These are phyloP conservation scores for Cucurbita maxima DNA, from an alignment of 306 rosid species.

Conservation along the genomic window DNA sequence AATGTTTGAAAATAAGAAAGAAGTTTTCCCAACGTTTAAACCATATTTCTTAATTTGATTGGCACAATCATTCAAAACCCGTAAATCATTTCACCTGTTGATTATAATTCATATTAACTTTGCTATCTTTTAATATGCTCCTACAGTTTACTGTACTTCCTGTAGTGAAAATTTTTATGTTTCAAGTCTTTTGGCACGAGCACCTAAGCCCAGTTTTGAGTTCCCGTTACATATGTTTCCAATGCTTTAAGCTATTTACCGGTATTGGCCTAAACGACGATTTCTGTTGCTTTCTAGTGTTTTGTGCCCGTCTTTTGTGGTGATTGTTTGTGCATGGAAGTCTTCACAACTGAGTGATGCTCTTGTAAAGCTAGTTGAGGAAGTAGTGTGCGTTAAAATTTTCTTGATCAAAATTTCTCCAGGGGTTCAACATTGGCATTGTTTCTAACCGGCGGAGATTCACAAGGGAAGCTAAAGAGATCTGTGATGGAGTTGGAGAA, in stretches of 20 bases:
- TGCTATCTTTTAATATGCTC: not conserved
- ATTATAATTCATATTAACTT: not conserved
- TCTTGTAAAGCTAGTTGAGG: not conserved
- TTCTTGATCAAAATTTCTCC: not conserved
- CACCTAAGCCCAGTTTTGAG: not conserved
- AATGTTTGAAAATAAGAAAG: not conserved
- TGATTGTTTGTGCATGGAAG: not conserved
- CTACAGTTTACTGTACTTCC: not conserved
- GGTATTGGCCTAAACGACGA: not conserved
- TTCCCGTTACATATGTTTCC: not conserved
- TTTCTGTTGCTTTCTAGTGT: not conserved
- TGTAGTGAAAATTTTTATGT: not conserved
- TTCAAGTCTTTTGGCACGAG: not conserved
- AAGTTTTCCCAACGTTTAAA: not conserved
- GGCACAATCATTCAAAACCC: not conserved
- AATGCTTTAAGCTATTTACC: not conserved
- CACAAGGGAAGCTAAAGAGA: slow-evolving; percentile 3
- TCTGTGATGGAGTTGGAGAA: slow-evolving; percentile 7
- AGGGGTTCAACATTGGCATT: slow-evolving; percentile 4
- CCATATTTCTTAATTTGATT: not conserved
- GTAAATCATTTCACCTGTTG: not conserved
- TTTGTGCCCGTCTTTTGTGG: not conserved
- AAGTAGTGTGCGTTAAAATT: not conserved
- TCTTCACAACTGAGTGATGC: not conserved
- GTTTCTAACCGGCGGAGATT: slow-evolving; percentile 5